Evolutionary conservation across 805 yeast genomes (phyloP), one percentile per base, ranked within the genome.

Genomic region (Kluyveromyces wickerhamii): DNA sequence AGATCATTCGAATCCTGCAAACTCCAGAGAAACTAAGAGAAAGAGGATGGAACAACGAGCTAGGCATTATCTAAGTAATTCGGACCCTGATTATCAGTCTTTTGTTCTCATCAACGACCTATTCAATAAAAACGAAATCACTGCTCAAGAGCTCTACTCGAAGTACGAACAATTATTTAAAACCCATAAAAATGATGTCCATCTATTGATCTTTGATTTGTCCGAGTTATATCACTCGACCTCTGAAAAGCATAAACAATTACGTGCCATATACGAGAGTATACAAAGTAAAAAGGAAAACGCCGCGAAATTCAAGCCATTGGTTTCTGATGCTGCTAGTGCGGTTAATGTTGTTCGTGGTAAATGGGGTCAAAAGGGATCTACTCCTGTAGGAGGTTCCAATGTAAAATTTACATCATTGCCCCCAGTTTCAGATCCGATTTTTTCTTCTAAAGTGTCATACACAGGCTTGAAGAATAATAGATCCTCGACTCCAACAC

Each of bases 21-120:
- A 56, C 19, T 54, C 69, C 1, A 54, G 59, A 8, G 74, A 69
- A 21, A 58, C 66, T 27, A 81, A 74, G 45, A 69, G 63, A 41
- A 60, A 68, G 51, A 69, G 95, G 45, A 66, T 86, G 19, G 89
- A 82, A 42, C 94, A 85, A 53, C 67, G 95, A 50, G 95, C 95
- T 1, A 77, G 79, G 52, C 87, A 82, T 54, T 83, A 85, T 52
- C 59, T 83, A 34, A 67, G 73, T 34, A 75, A 79, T 44, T 66
- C 77, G 19, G 54, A 55, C 9, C 54, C 58, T 5, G 63, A 63
- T 7, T 65, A 77, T 42, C 62, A 63, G 7, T 50, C 60, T 34
- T 86, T 85, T 53, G 51, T 59, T 17, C 54, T 59, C 1, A 40
- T 72, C 10, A 81, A 79, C 47, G 59, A 59, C 13, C 51, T 60